A percentile compares a stretch with the other conserved stretches of the same genome.
These are phyloP conservation scores for Diaporthe destruens DNA, from an alignment of 2,329 filamentous ascomycete genomes.

Conservation along the genomic window DNA sequence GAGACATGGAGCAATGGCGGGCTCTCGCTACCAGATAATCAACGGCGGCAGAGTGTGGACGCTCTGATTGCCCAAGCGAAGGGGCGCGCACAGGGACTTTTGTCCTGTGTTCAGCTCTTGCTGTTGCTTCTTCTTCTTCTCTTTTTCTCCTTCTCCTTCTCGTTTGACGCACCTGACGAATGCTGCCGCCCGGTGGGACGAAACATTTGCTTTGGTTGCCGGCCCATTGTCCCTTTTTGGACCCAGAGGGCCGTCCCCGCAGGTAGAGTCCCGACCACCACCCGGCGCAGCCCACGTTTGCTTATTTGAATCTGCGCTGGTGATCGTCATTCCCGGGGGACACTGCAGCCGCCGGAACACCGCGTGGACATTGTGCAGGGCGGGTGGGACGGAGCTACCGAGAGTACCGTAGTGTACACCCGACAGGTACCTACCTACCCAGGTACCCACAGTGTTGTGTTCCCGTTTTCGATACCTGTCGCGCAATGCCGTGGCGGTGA, in stretches of 20 bases:
- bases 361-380: slow-evolving; percentile 30
- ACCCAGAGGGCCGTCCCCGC: slow-evolving; percentile 21
- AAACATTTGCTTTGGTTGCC: slow-evolving; percentile 24
- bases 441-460: slow-evolving; percentile 22
- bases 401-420: slow-evolving; percentile 7
- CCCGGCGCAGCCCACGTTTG: slow-evolving; percentile 33
- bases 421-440: slow-evolving; percentile 18
- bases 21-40: slow-evolving; percentile 15
- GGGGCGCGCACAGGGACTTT: slow-evolving; percentile 23
- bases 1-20: slow-evolving; percentile 32
- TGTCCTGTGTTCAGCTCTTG: slow-evolving; percentile 17
- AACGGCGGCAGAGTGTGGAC: slow-evolving; percentile 5
- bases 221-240: slow-evolving; percentile 29
- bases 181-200: slow-evolving; percentile 20
- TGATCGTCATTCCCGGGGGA: slow-evolving; percentile 35
- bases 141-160: too few relatives aligned
- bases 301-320: slow-evolving; percentile 31
- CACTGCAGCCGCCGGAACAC: slow-evolving; percentile 37
- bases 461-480: neutral
- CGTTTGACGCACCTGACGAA: slow-evolving; percentile 19
- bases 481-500: slow-evolving; percentile 23
- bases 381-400: slow-evolving; percentile 20
- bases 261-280: slow-evolving; percentile 19
- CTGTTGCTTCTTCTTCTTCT: neutral
- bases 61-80: slow-evolving; percentile 9